A percentile compares a stretch with the other conserved stretches of the same genome.
Evolutionary conservation across 2,329 filamentous ascomycete genomes (phyloP).

Genomic region (Ophiostoma australiae): DNA sequence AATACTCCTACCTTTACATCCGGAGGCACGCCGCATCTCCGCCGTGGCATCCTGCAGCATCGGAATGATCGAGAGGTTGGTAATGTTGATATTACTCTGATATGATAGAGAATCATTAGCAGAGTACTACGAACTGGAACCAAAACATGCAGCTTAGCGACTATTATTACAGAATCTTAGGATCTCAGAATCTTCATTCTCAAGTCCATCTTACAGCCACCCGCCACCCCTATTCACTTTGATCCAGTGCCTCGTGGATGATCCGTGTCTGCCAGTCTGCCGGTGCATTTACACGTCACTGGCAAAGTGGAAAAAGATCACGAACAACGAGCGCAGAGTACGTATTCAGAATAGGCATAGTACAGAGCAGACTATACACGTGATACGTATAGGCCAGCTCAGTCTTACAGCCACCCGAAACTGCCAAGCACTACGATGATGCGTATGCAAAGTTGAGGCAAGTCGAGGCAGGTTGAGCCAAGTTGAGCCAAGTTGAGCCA

Average conservation of each 20-base stretch:
- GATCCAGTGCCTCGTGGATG: not conserved
- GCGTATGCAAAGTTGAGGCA: too few species aligned
- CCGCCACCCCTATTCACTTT: not conserved
- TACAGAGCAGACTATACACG: not conserved
- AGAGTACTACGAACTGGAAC: not conserved
- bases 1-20: not conserved
- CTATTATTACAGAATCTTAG: not conserved
- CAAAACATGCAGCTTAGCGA: not conserved
- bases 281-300: conserved; percentile 1
- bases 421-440: not conserved
- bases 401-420: not conserved
- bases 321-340: not conserved
- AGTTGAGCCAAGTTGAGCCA: not conserved
- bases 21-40: not conserved
- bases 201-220: not conserved
- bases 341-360: not conserved
- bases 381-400: not conserved
- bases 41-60: conserved; percentile 1
- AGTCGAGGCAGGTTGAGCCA: too few species aligned
- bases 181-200: not conserved
- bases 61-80: not conserved
- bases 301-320: not conserved
- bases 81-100: not conserved
- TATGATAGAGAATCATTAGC: not conserved
- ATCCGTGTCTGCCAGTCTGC: not conserved